A percentile compares a stretch with the other conserved stretches of the same genome.
These are phyloP conservation scores for Amyloporia xantha DNA, from an alignment of 768 basidiomycete species.

Conservation along the genomic window DNA sequence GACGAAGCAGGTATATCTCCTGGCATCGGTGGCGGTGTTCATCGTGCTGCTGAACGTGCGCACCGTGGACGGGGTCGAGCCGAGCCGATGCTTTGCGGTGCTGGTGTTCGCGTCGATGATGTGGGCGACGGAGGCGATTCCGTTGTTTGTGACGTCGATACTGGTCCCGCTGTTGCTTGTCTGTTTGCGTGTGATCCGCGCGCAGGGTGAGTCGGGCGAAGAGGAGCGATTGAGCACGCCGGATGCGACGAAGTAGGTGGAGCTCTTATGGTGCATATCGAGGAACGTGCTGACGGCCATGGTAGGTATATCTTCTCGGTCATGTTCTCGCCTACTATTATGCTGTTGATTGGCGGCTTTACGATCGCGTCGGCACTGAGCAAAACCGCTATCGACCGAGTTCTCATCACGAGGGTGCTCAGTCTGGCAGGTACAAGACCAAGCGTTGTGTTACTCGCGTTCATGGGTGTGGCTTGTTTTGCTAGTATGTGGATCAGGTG, in stretches of 20 bases:
- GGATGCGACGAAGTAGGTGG: slow-evolving; percentile 75
- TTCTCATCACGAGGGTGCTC: slow-evolving; percentile 86
- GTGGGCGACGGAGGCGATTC: slow-evolving; percentile 98
- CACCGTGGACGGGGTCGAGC: slow-evolving; percentile 55
- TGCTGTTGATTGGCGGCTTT: slow-evolving; percentile 97
- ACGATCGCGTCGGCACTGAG: slow-evolving; percentile 94
- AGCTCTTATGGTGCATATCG: neutral
- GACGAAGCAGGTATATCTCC: slow-evolving; percentile 49
- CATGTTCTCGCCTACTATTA: slow-evolving; percentile 98
- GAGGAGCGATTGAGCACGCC: slow-evolving; percentile 45
- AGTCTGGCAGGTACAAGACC: slow-evolving; percentile 87
- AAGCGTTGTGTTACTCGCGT: slow-evolving; percentile 79
- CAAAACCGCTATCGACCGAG: slow-evolving; percentile 91
- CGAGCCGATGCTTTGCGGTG: slow-evolving; percentile 88
- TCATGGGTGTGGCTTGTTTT: slow-evolving; percentile 96
- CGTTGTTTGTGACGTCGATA: slow-evolving; percentile 94
- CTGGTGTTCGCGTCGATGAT: slow-evolving; percentile 85
- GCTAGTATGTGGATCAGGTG: slow-evolving; percentile 99
- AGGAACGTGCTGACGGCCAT: slow-evolving; percentile 2
- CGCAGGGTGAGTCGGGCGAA: slow-evolving; percentile 50
- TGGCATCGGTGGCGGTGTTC: slow-evolving; percentile 54
- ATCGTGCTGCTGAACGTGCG: slow-evolving; percentile 51
- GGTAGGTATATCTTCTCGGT: slow-evolving; percentile 81
- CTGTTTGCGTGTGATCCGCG: slow-evolving; percentile 71
- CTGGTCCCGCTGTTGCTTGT: slow-evolving; percentile 85